Base-by-base conservation (phyloP, 2,329 filamentous ascomycete species). In the Clonostachys rhizophaga region DNA sequence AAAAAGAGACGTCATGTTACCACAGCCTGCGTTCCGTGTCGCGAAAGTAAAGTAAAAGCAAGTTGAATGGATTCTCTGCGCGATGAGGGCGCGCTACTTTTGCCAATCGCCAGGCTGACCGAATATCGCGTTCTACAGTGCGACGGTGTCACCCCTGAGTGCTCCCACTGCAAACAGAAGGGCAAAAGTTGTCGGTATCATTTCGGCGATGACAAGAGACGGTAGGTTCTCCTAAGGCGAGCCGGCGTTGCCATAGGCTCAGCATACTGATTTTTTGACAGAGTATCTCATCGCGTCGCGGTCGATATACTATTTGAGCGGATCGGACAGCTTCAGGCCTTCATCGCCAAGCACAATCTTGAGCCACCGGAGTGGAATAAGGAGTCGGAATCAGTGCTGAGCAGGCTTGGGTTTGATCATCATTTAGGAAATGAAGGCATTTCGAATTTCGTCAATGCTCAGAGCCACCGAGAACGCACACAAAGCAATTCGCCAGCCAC, bases 21-120 rank as follows among this genome's bases (percentile, higher is more conserved):
- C 10, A 41, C 44, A 2, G 68, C 68, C 10, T 71, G 68, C 47
- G 67, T 70, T 33, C 65, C 66, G 20, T 71, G 68, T 49, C 65
- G 68, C 20, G 68, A 71, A 53, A 71, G 68, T 51, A 71, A 71
- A 44, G 66, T 71, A 50, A 65, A 67, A 53, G 68, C 69, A 58
- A 48, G 61, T 47, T 53, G 67, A 16, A 59, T 54, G 48, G 40
- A 30, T 30, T 30, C 24, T 30, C 24, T 30, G 9, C 24, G 24
- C 24, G 8, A 30, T 30, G 24, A 10, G 24, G 10, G 4, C 24
- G 24, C 24, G 24, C 9, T 10, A 16, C 2, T 30, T 30, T 30
- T 30, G 9, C 24, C 24, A 30, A 30, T 30, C 24, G 24, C 24
- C 8, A 30, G 24, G 24, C 24, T 30, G 24, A 30, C 24, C 24